Conservation (phyloP, 495 filamentous ascomycete species). For the Penicillium samsonianum region DNA sequence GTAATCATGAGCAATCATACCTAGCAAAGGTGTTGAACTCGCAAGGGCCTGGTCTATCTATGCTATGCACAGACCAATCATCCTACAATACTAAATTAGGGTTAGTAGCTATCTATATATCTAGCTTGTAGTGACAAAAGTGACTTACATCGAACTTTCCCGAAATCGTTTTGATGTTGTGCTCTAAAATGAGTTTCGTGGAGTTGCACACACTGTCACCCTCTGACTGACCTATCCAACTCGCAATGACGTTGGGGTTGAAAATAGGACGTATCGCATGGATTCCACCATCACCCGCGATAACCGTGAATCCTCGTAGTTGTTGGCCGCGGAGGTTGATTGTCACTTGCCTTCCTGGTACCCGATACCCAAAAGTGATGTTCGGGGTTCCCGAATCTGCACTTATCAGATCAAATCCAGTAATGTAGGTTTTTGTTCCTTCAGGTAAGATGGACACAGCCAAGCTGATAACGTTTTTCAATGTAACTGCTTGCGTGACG, state of each 20-base stretch:
- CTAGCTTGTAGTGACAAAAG: not conserved
- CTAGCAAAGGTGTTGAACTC: too few species aligned
- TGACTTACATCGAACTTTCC: slow-evolving; percentile 10
- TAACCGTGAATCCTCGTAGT: slow-evolving; percentile 2
- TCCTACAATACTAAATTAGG: not conserved
- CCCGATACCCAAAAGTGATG: slow-evolving; percentile 1
- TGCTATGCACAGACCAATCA: slow-evolving; percentile 4
- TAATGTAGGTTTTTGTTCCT: not conserved
- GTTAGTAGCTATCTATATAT: not conserved
- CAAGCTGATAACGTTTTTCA: not conserved
- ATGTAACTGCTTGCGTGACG: not conserved
- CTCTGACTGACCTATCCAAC: not conserved
- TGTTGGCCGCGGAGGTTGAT: not conserved
- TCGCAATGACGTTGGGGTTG: not conserved
- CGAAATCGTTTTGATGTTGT: slow-evolving; percentile 3
- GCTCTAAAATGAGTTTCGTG: not conserved
- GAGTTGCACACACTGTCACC: not conserved
- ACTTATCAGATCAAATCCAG: slow-evolving; percentile 8
- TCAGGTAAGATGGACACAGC: slow-evolving; percentile 1
- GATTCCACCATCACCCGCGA: not conserved
- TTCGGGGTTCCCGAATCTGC: slow-evolving; percentile 2
- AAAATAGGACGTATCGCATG: not conserved
- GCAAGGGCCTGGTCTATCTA: not conserved
- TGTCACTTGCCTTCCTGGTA: slow-evolving; percentile 7
- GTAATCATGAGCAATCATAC: too few species aligned